phyloP scores from a whole-genome alignment of 768 basidiomycete genomes.

The Pholiota conissans region DNA sequence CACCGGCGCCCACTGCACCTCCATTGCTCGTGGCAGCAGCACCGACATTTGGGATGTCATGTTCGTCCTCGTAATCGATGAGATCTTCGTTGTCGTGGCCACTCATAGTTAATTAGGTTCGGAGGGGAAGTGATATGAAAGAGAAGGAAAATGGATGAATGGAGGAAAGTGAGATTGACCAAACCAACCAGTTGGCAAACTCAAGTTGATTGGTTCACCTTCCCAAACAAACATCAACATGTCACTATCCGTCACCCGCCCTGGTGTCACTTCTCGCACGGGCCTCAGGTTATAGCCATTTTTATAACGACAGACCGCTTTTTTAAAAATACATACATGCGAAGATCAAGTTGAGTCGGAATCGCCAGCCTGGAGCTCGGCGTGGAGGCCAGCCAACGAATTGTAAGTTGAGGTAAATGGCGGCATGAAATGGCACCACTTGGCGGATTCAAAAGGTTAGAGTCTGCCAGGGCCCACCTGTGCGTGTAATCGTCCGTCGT shows the following conservation, averaged over 20 bases:
- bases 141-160: conserved; percentile 26
- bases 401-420: too few species aligned
- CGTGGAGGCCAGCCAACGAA: too few species aligned
- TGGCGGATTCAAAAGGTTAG: too few species aligned
- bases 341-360: too few species aligned
- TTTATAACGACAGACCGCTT: too few species aligned
- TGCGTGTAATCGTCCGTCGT: too few species aligned
- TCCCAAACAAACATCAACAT: conserved; percentile 31
- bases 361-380: too few species aligned
- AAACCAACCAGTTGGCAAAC: conserved; percentile 19
- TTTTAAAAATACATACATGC: too few species aligned
- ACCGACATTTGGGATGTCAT: conserved; percentile 68
- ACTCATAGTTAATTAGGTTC: conserved; percentile 52
- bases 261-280: too few species aligned
- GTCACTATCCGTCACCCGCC: conserved; percentile 18
- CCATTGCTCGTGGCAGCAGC: conserved; percentile 48
- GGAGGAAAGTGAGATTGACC: conserved; percentile 19
- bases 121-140: conserved; percentile 26
- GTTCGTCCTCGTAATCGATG: conserved; percentile 93
- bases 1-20: conserved; percentile 45
- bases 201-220: conserved; percentile 25
- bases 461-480: too few species aligned
- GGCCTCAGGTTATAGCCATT: neutral
- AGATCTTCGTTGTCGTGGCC: conserved; percentile 88
- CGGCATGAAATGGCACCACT: too few species aligned